Evolutionary conservation across 768 basidiomycete genomes (phyloP).

Genomic region (Lyophyllum shimeji): DNA sequence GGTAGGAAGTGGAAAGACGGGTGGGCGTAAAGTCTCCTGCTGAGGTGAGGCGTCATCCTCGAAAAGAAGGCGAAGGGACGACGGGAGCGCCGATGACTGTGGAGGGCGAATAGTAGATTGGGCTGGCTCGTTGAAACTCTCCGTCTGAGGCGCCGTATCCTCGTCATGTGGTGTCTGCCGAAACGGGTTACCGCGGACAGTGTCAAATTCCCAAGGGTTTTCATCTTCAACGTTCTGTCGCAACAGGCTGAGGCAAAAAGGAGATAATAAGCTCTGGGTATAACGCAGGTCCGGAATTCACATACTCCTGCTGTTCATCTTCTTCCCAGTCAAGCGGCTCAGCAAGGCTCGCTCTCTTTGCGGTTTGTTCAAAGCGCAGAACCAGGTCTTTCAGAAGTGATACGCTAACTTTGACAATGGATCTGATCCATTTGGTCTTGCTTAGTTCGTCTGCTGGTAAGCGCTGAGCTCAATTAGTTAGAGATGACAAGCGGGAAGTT

Average conservation of each 20-base stretch:
- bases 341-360: constrained; percentile 75
- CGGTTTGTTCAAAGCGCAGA: constrained; percentile 72
- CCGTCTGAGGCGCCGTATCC: neutral
- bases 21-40: constrained; percentile 42
- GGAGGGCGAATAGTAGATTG: constrained; percentile 49
- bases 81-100: constrained; percentile 57
- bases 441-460: constrained; percentile 85
- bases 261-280: neutral
- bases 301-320: constrained; percentile 59
- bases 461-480: constrained; percentile 49
- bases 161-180: constrained; percentile 23
- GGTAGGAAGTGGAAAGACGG: constrained; percentile 29
- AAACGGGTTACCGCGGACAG: constrained; percentile 45
- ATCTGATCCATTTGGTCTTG: constrained; percentile 90
- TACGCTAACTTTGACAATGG: constrained; percentile 62
- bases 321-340: constrained; percentile 73
- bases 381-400: constrained; percentile 79
- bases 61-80: constrained; percentile 78
- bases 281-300: constrained; percentile 4
- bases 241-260: constrained; percentile 13
- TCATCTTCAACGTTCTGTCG: constrained; percentile 30
- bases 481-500: neutral
- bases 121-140: constrained; percentile 22
- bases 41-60: constrained; percentile 48
- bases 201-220: constrained; percentile 76